phyloP scores from a whole-genome alignment of 148 eudicot genomes.

The Oxyria digyna region DNA sequence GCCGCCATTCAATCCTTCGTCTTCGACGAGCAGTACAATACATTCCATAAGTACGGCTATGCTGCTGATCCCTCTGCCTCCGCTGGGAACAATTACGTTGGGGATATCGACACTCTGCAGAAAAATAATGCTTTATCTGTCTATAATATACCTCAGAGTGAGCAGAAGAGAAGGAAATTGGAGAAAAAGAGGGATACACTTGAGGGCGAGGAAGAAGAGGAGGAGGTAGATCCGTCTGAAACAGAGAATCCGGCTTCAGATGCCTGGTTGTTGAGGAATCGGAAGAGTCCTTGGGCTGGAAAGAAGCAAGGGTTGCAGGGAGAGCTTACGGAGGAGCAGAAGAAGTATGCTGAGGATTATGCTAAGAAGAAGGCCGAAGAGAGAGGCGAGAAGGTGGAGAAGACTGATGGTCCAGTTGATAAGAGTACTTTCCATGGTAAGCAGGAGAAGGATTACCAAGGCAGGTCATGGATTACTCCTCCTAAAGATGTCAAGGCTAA shows the following conservation, averaged over 20 bases:
- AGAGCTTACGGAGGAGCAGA: constrained; percentile 86
- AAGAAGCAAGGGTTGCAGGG: constrained; percentile 55
- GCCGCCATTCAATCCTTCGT: constrained; percentile 61
- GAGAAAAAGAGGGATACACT: constrained; percentile 36
- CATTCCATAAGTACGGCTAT: constrained; percentile 73
- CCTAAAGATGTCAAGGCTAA: constrained; percentile 72
- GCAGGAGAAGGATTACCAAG: constrained; percentile 92
- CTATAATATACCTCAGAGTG: constrained; percentile 61
- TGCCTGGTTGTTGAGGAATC: constrained; percentile 58
- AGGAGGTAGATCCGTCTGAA: constrained; percentile 18
- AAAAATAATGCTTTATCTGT: constrained; percentile 44
- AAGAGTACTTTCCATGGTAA: constrained; percentile 90
- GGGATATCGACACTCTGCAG: constrained; percentile 40
- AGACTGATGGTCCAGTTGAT: constrained; percentile 42
- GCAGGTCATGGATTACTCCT: constrained; percentile 83
- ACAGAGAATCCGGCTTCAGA: constrained; percentile 64
- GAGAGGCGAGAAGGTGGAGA: constrained; percentile 40
- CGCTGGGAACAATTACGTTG: constrained; percentile 30
- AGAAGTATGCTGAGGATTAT: constrained; percentile 85
- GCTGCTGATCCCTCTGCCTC: constrained; percentile 74
- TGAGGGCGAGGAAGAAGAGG: constrained; percentile 16
- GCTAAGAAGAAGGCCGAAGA: constrained; percentile 79
- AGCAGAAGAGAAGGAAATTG: constrained; percentile 59
- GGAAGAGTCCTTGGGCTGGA: constrained; percentile 82
- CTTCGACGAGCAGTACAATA: constrained; percentile 82